These are phyloP conservation scores for Collybiopsis luxurians DNA, from an alignment of 768 basidiomycete species.

Conservation along the genomic window DNA sequence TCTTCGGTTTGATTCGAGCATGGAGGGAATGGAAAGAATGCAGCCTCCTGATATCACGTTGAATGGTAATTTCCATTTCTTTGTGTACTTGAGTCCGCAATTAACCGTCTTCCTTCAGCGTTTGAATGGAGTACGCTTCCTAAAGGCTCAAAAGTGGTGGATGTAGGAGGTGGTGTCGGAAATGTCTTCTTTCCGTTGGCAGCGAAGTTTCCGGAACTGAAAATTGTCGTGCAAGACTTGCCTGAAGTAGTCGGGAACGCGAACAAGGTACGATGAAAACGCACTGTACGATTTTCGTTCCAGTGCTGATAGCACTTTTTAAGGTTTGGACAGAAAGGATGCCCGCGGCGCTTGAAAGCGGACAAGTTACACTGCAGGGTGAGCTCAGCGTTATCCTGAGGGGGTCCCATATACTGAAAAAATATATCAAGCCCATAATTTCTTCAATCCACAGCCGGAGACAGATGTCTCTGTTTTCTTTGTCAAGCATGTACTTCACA, in stretches of 20 bases:
- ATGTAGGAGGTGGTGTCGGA: slow-evolving; percentile 15
- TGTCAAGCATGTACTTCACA: slow-evolving; percentile 47
- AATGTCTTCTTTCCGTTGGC: slow-evolving; percentile 8
- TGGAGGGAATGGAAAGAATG: slow-evolving; percentile 17
- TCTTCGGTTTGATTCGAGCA: slow-evolving; percentile 21
- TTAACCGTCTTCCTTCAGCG: not conserved
- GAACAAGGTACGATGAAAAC: slow-evolving; percentile 1
- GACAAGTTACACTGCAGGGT: slow-evolving; percentile 22
- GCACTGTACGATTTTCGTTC: too few species aligned
- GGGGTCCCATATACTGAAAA: too few species aligned
- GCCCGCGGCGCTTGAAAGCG: slow-evolving; percentile 17
- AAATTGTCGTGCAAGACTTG: slow-evolving; percentile 14
- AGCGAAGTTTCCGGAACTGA: slow-evolving; percentile 5
- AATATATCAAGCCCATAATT: slow-evolving; percentile 43
- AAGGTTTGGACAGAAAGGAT: slow-evolving; percentile 20
- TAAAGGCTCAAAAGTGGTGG: slow-evolving; percentile 11
- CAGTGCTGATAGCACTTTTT: too few species aligned
- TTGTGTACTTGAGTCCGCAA: not conserved
- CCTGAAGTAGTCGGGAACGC: slow-evolving; percentile 10
- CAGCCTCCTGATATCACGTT: slow-evolving; percentile 15
- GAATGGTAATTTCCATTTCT: slow-evolving; percentile 8
- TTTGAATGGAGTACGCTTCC: slow-evolving; percentile 8
- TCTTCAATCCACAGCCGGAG: slow-evolving; percentile 43
- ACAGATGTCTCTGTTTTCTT: slow-evolving; percentile 40
- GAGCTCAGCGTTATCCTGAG: not conserved